These are phyloP conservation scores for Hibiscus tridactylites DNA, from an alignment of 345 rosid genomes.

Conservation along the genomic window DNA sequence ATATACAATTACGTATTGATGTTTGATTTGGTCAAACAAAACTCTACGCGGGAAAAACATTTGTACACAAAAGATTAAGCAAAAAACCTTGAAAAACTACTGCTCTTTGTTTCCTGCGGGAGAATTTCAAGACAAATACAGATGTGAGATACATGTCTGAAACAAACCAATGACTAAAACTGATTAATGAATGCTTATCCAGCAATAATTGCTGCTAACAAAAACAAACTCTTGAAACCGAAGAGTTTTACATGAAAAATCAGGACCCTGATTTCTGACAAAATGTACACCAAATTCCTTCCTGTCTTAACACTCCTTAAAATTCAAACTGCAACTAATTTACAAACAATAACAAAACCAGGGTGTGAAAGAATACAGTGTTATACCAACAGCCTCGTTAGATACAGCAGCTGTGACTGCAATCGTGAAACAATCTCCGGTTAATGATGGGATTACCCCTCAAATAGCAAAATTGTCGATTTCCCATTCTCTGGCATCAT, in stretches of 20 bases:
- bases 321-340: slow-evolving; percentile 17
- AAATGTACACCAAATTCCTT: slow-evolving; percentile 21
- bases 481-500: slow-evolving; percentile 22
- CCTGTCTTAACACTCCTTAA: slow-evolving; percentile 9
- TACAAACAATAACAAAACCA: slow-evolving; percentile 25
- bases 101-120: background rate
- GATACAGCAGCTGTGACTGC: slow-evolving; percentile 47
- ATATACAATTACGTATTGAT: background rate
- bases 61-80: too few relatives aligned
- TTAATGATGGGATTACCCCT: slow-evolving; percentile 16
- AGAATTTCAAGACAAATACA: background rate
- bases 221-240: background rate
- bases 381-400: slow-evolving; percentile 24
- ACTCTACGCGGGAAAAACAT: too few relatives aligned
- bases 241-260: slow-evolving; percentile 13
- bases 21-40: background rate
- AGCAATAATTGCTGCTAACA: background rate
- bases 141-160: background rate
- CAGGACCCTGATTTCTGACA: slow-evolving; percentile 18
- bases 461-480: slow-evolving; percentile 13
- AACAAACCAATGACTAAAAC: background rate
- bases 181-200: background rate
- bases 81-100: background rate
- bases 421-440: slow-evolving; percentile 29
- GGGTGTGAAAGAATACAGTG: slow-evolving; percentile 28